Evolutionary conservation across 768 basidiomycete species (phyloP), one percentile per base, ranked within the genome.

Genomic region (Cytidiella melzeri): DNA sequence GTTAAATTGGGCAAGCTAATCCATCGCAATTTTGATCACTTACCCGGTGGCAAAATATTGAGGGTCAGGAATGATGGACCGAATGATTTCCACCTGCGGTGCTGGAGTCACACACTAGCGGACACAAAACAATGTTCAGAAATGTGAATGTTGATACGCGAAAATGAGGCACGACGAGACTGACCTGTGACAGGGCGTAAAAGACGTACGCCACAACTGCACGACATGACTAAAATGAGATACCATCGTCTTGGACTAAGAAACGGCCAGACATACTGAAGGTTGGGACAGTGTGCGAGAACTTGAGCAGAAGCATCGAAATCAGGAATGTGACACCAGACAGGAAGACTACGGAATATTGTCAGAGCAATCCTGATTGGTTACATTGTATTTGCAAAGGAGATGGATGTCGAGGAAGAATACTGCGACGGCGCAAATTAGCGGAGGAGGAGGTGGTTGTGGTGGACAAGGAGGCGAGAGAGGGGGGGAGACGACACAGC

Each of bases 161-260:
- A n/a, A 5, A 39, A 0, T 2, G 21, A 11, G n/a, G 11, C 15
- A 13, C 21, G 6, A 9, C 11, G 20, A 19, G 36, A 21, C 5
- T 6, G 12, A 66, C 70, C 62, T 70, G 67, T 11, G 70, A 62
- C 26, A 71, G 43, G 3, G 70, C 69, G 50, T 71, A 72, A 53
- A 72, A 69, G 15, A 71, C 63, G 54, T 72, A 71, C 30, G 69
- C 68, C 15, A 66, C 67, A 38, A 72, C 69, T 69, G 30, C 13
- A 26, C n/a, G n/a, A 28, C n/a, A 11, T 21, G 9, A 21, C 19
- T 21, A 18, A 21, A 41, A 41, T 11, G 23, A 21, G 18, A 18
- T n/a, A n/a, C n/a, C n/a, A n/a, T n/a, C n/a, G n/a, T n/a, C n/a
- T n/a, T n/a, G n/a, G 24, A 40, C 13, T n/a, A n/a, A n/a, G n/a